Evolutionary conservation across 176 grass and related monocot species (phyloP), one percentile per base, ranked within the genome.

Genomic region (Poa pratensis): DNA sequence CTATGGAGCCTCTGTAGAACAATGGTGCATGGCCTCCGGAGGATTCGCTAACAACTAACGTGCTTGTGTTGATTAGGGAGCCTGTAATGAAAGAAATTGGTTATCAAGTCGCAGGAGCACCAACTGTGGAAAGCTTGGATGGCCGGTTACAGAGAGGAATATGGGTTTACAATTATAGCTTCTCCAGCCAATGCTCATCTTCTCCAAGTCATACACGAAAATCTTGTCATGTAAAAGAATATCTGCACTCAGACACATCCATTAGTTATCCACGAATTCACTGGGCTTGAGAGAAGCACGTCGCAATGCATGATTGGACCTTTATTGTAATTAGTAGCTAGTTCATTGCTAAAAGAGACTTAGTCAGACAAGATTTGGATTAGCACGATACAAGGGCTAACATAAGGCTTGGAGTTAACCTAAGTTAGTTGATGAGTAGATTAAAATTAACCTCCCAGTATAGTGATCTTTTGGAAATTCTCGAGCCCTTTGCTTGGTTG

Each of bases 211-310:
- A 59, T 97, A 97, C 73, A 97, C 94, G 37, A 97, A 85, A 87
- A 97, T 91, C 86, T 97, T 97, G 69, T 97, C 94, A 84, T 94
- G 94, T 30, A 97, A 80, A 85, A 97, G 88, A 76, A 97, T 54
- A 87, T 97, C 94, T 97, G 86, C 13, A 12, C 49, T 52, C 59
- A 78, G 55, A 53, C 37, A 45, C 22, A 61, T 7, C 53, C 19
- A 58, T 37, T 22, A 65, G 17, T 92, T 71, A 91, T 34, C 74
- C 19, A 35, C 8, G 73, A 88, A 37, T 37, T 53, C 35, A 7
- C 9, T 57, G 61, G 3, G 77, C 9, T 73, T 20, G 9, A 28
- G 45, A 45, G 11, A 43, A 9, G 19, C 6, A 73, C 65, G 7
- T 30, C 26, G 5, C 43, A 64, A 48, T 1, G 49, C 55, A 64